Conservation (phyloP, 2,329 filamentous ascomycete species). For the Hirsutella rhossiliensis region DNA sequence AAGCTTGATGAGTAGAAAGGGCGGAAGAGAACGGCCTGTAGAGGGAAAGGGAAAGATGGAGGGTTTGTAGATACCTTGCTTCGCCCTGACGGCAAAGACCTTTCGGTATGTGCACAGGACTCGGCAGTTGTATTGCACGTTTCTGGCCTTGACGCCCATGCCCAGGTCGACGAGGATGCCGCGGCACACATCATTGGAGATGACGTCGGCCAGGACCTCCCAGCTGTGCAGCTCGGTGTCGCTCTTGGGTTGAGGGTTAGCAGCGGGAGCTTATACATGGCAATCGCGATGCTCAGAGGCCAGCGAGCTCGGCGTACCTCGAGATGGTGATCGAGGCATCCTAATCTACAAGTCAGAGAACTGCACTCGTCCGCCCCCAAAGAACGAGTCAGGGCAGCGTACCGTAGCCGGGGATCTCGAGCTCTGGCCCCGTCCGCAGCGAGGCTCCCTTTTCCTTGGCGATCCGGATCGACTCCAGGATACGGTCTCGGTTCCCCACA, state of each 20-base stretch:
- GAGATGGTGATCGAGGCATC: slow-evolving; percentile 19
- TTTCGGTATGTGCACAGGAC: not conserved
- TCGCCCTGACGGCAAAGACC: no score
- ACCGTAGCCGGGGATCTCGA: slow-evolving; percentile 4
- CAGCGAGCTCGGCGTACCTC: slow-evolving; percentile 16
- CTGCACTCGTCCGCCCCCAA: not conserved
- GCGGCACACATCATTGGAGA: slow-evolving; percentile 14
- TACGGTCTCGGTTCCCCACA: slow-evolving; percentile 48
- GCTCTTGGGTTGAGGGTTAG: slow-evolving; percentile 9
- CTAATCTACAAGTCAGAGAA: not conserved
- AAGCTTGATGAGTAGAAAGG: no score
- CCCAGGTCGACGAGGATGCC: slow-evolving; percentile 16
- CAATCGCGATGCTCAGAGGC: no score
- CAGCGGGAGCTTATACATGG: no score
- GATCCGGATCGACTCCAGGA: slow-evolving; percentile 46
- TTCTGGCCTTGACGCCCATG: slow-evolving; percentile 2
- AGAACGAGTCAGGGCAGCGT: slow-evolving; percentile 7
- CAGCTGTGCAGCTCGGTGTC: slow-evolving; percentile 16
- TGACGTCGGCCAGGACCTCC: slow-evolving; percentile 17
- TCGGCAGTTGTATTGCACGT: not conserved
- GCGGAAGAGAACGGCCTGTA: no score
- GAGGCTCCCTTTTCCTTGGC: slow-evolving; percentile 47
- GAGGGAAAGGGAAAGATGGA: no score
- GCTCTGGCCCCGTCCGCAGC: slow-evolving; percentile 42
- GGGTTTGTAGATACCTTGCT: no score